Conservation (phyloP, 768 basidiomycete genomes). For the Trametopsis cervina region DNA sequence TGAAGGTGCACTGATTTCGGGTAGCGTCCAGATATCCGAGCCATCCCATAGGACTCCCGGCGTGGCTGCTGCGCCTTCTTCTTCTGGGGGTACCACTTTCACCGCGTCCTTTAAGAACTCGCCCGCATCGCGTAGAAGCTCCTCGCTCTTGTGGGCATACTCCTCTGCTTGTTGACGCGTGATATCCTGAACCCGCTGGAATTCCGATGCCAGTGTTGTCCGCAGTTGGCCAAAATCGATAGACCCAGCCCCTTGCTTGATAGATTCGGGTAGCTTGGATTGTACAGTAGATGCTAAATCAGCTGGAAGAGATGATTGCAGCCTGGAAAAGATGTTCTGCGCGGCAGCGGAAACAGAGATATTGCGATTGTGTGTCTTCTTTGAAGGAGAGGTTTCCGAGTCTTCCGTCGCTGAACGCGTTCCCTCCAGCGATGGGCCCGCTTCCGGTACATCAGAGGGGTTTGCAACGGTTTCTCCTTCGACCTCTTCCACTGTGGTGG, state of each 20-base stretch:
- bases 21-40: slow-evolving; percentile 79
- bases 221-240: slow-evolving; percentile 68
- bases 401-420: background rate
- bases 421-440: background rate
- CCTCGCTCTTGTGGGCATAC: slow-evolving; percentile 69
- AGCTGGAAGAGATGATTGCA: slow-evolving; percentile 71
- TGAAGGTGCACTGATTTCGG: slow-evolving; percentile 23
- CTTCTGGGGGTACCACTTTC: slow-evolving; percentile 84
- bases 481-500: slow-evolving; percentile 18
- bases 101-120: slow-evolving; percentile 70
- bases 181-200: slow-evolving; percentile 70
- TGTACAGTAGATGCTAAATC: slow-evolving; percentile 65
- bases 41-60: slow-evolving; percentile 73
- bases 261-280: slow-evolving; percentile 52
- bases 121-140: slow-evolving; percentile 52
- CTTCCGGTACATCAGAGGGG: slow-evolving; percentile 4
- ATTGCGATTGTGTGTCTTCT: slow-evolving; percentile 1
- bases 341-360: slow-evolving; percentile 14
- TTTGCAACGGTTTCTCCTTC: slow-evolving; percentile 8
- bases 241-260: slow-evolving; percentile 31
- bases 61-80: slow-evolving; percentile 26
- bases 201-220: slow-evolving; percentile 53
- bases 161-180: slow-evolving; percentile 77
- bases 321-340: slow-evolving; percentile 53
- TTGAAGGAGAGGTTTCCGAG: slow-evolving; percentile 6